Base-by-base conservation (phyloP, 768 basidiomycete species). In the Solioccasus polychromus region DNA sequence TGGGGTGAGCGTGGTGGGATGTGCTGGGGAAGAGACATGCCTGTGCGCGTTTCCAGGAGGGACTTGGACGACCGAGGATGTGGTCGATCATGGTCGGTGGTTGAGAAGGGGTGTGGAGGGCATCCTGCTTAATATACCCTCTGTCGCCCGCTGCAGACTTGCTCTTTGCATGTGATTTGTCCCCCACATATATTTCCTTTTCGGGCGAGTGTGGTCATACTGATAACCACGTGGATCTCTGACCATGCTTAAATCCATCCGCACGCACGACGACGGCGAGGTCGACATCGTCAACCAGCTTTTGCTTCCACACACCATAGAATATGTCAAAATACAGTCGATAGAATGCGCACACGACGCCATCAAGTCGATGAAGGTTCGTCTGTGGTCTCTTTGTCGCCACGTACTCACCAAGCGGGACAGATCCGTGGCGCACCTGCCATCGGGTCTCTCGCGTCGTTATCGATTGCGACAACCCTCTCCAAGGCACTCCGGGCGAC, bases 201-300 rank as follows among this genome's bases (percentile, higher is more conserved):
- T 59, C 39, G 23, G 52, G 62, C 11, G 40, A 32, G 3, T 12
- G 9, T 25, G 3, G 52, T 17, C 7, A 14, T 38, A 17, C n/a
- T 45, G 31, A 48, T 48, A 37, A 29, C 42, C 45, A 54, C 49
- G 49, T 51, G 45, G 35, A 20, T 42, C 35, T 42, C 62, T 59
- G 55, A 52, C 59, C 35, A 23, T 52, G 10, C 55, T 71, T 40
- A 60, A 63, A 8, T 76, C 77, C 8, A 77, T 79, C 52, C 66
- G 66, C 20, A 68, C 61, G 1, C 29, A 32, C 35, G 66, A 71
- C 28, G 72, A 73, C 8, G 71, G 73, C 55, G 68, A 71, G 49
- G 78, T 96, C 47, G 84, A 92, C 67, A 95, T 97, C 53, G 77
- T 96, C 43, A 86, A 97, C 70, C 93, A 96, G 72, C 78, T 95